Evolutionary conservation across 495 filamentous ascomycete species (phyloP), one percentile per base, ranked within the genome.

Genomic region (Penicillium steckii): DNA sequence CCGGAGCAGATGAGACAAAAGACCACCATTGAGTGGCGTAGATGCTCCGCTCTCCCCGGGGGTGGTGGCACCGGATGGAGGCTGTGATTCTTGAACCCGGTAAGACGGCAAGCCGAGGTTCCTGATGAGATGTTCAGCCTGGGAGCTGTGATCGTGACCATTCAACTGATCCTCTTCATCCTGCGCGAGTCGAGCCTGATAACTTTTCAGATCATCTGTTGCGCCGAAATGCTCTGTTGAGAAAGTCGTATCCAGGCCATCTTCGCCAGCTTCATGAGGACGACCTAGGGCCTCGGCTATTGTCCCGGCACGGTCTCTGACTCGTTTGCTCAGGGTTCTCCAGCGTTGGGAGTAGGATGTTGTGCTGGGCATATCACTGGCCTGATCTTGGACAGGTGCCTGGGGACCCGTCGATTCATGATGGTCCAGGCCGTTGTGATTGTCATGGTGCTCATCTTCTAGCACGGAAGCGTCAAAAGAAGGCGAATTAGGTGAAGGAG

Each of bases 211-310:
- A 30, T 70, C 67, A 21, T 70, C 67, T 0, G 57, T 64, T 10
- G 65, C 65, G 1, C 60, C 65, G 24, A 65, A 68, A 21, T 54
- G 42, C 24, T 70, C 67, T 8, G 67, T 61, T 8, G 52, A 50
- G 9, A 57, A 50, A n/a, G 53, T 49, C 0, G 59, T 51, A 45
- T 67, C 61, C 44, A 70, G 53, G 0, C 60, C 65, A 55, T 68
- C 65, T 4, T 54, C 65, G 1, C 57, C 53, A 42, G 55, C 44
- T 38, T 60, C 65, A 46, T 60, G 62, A 3, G 65, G 60, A n/a
- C 65, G 59, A 29, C 65, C 59, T 8, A 68, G 47, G 10, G 23
- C 44, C 33, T 68, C 56, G 2, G 65, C 65, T 33, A 68, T 49
- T 1, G 56, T 61, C 15, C 48, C 48, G 4, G 60, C 46, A 18